Evolutionary conservation across 2,329 filamentous ascomycete species (phyloP).

Genomic region (Magnaporthiopsis poae): DNA sequence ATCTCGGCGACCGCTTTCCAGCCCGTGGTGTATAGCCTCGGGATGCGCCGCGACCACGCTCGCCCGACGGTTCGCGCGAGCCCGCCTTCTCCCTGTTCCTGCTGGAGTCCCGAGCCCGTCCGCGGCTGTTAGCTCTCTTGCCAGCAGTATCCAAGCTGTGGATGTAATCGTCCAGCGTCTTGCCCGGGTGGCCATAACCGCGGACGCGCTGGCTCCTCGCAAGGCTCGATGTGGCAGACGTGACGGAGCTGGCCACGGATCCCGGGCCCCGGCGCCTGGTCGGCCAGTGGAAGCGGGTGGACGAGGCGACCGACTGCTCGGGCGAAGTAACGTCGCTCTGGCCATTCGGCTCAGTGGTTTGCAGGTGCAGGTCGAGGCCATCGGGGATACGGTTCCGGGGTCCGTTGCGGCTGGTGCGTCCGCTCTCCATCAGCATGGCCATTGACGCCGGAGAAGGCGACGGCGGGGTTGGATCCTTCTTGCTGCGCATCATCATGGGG

Average conservation of each 20-base stretch:
- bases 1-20: conserved; percentile 79
- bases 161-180: conserved; percentile 74
- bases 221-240: conserved; percentile 45
- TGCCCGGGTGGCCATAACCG: conserved; percentile 35
- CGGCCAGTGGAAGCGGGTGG: conserved; percentile 46
- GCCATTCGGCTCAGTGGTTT: conserved; percentile 36
- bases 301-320: conserved; percentile 44
- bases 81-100: conserved; percentile 34
- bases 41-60: conserved; percentile 56
- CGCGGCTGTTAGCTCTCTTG: conserved; percentile 44
- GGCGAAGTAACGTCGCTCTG: conserved; percentile 46
- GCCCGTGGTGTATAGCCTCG: conserved; percentile 57
- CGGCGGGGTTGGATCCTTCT: conserved; percentile 46
- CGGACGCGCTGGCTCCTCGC: conserved; percentile 32
- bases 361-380: conserved; percentile 52
- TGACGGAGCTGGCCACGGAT: conserved; percentile 48
- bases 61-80: conserved; percentile 55
- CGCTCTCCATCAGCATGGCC: conserved; percentile 47
- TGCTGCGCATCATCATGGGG: conserved; percentile 52
- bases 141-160: conserved; percentile 69
- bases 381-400: conserved; percentile 71
- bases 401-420: conserved; percentile 53
- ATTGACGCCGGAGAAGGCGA: conserved; percentile 60
- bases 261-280: conserved; percentile 42
- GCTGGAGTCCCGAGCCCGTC: conserved; percentile 37